phyloP scores from a whole-genome alignment of 805 yeast genomes.

The Pichia nanzhaoensis region DNA sequence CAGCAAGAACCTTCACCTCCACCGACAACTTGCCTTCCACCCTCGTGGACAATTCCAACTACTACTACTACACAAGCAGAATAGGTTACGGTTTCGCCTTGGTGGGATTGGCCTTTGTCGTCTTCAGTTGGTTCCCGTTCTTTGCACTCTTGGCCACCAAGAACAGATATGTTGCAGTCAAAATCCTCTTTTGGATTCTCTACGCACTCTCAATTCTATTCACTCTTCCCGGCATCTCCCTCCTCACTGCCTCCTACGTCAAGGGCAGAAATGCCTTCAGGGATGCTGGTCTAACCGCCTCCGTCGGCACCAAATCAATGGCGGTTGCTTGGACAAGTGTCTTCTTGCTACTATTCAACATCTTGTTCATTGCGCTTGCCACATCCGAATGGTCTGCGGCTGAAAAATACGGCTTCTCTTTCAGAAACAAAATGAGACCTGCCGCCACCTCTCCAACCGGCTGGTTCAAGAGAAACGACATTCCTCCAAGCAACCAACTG shows the following conservation, averaged over 20 bases:
- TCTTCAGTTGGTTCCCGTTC: slow-evolving; percentile 39
- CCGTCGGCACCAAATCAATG: slow-evolving; percentile 43
- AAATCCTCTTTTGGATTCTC: slow-evolving; percentile 7
- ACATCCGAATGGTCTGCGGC: background rate
- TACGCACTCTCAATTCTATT: slow-evolving; percentile 36
- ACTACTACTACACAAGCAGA: slow-evolving; percentile 61
- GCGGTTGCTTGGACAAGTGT: slow-evolving; percentile 61
- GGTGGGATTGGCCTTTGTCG: slow-evolving; percentile 49
- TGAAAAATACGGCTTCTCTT: no score
- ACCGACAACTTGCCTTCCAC: slow-evolving; percentile 43
- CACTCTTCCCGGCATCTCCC: slow-evolving; percentile 38
- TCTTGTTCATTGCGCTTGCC: slow-evolving; percentile 9
- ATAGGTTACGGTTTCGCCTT: slow-evolving; percentile 60
- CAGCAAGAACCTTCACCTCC: slow-evolving; percentile 61
- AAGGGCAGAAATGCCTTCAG: slow-evolving; percentile 45
- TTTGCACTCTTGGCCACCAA: slow-evolving; percentile 13
- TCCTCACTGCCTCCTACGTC: slow-evolving; percentile 50
- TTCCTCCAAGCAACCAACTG: slow-evolving; percentile 7
- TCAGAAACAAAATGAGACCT: background rate
- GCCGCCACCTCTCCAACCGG: slow-evolving; percentile 4
- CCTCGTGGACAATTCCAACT: slow-evolving; percentile 42
- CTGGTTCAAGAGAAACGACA: slow-evolving; percentile 11
- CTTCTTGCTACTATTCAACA: slow-evolving; percentile 14
- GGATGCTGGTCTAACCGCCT: slow-evolving; percentile 35
- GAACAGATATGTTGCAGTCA: background rate